Percentiles rank a stretch among this genome's conserved stretches.
These are phyloP conservation scores for Xerocomus spinulosus DNA, from an alignment of 768 basidiomycete species.

Conservation along the genomic window DNA sequence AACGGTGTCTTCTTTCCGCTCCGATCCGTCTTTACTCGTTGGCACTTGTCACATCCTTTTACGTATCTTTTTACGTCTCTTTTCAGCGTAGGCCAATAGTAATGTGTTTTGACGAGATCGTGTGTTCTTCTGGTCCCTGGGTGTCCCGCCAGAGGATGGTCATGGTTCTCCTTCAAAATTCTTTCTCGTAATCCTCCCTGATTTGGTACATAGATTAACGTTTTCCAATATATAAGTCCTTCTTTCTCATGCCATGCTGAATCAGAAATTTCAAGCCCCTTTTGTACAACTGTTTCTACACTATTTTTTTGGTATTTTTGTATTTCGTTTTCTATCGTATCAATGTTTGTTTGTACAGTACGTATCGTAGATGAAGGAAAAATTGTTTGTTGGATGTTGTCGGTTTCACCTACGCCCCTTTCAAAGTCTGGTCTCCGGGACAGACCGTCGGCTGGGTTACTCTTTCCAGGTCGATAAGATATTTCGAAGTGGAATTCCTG, in stretches of 20 bases:
- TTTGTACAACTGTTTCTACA: background rate
- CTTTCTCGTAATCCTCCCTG: no score
- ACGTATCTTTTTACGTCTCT: background rate
- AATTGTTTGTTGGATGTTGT: no score
- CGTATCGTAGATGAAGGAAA: no score
- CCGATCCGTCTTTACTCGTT: no score
- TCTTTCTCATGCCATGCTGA: background rate
- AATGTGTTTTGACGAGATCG: background rate
- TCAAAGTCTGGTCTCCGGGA: background rate
- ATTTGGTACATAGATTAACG: no score
- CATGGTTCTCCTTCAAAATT: background rate
- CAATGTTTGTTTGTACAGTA: background rate
- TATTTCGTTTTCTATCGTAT: background rate
- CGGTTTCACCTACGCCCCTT: background rate
- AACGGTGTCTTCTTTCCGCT: no score
- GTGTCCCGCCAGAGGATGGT: background rate
- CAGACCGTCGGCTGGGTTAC: no score
- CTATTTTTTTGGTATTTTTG: background rate
- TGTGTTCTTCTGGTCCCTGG: background rate
- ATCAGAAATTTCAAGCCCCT: background rate
- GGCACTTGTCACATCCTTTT: background rate
- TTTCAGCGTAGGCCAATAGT: background rate
- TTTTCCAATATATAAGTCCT: background rate
- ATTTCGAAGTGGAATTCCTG: no score
- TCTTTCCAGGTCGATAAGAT: no score